These are phyloP conservation scores for Diaporthe helianthi DNA, from an alignment of 2,329 filamentous ascomycete species.

Conservation along the genomic window DNA sequence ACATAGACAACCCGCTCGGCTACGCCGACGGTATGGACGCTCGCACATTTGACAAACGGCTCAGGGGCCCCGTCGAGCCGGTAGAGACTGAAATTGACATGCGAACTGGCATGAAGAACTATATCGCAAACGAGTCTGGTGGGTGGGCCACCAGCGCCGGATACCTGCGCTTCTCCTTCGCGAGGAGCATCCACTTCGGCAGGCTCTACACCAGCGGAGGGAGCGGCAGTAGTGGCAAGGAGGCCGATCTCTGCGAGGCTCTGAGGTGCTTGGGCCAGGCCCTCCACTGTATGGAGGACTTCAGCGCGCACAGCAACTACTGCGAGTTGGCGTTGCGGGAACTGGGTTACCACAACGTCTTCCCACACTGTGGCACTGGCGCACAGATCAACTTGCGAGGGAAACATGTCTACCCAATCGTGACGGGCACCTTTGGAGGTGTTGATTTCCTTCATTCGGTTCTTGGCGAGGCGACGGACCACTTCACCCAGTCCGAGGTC, in stretches of 20 bases:
- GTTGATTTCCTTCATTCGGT: constrained; percentile 87
- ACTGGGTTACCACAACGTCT: constrained; percentile 72
- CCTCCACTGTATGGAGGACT: constrained; percentile 80
- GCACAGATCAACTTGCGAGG: constrained; percentile 72
- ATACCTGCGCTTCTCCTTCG: constrained; percentile 80
- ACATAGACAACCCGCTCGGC: constrained; percentile 80
- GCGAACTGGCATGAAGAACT: constrained; percentile 97
- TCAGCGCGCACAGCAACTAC: constrained; percentile 84
- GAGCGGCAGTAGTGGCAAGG: constrained; percentile 66
- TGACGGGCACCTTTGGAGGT: constrained; percentile 78
- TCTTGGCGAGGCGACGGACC: constrained; percentile 77
- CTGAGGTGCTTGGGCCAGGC: constrained; percentile 78
- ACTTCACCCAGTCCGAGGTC: constrained; percentile 85
- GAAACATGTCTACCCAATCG: constrained; percentile 73
- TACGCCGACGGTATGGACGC: constrained; percentile 90
- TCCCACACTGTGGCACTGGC: constrained; percentile 73
- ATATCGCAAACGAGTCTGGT: constrained; percentile 90
- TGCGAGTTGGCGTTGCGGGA: constrained; percentile 79
- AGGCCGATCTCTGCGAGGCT: constrained; percentile 81
- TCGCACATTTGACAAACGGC: constrained; percentile 77
- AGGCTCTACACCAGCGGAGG: constrained; percentile 75
- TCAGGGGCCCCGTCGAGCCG: constrained; percentile 78
- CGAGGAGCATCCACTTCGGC: constrained; percentile 78
- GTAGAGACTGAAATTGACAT: constrained; percentile 76
- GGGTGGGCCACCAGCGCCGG: constrained; percentile 89